Conservation (phyloP, 305 asterid genomes). For the Solanum hybrid region DNA sequence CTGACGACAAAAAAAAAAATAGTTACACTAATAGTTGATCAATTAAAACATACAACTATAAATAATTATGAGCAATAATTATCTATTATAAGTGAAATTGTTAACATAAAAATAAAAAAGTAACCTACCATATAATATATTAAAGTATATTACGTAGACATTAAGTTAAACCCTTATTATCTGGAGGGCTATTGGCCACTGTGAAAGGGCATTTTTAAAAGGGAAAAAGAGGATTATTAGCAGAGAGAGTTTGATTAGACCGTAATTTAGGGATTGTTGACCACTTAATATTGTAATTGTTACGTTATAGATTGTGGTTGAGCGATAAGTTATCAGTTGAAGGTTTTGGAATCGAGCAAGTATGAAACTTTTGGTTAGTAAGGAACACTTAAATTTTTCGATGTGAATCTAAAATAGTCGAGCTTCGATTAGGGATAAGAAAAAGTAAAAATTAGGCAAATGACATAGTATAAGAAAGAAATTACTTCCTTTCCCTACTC, state of each 20-base stretch:
- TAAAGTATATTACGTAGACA: neutral
- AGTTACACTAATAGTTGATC: neutral
- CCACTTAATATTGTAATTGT: neutral
- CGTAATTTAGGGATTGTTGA: conserved; percentile 2
- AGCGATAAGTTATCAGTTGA: neutral
- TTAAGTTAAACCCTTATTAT: neutral
- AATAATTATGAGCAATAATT: neutral
- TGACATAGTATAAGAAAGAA: too few species aligned
- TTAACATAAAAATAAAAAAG: neutral
- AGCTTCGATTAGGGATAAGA: rapidly evolving
- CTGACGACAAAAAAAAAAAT: rapidly evolving
- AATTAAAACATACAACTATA: neutral
- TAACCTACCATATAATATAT: neutral
- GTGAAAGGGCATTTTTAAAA: neutral
- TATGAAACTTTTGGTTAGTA: neutral
- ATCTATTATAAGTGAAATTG: neutral
- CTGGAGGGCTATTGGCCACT: neutral
- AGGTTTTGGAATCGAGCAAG: neutral
- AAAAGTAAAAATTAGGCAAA: neutral
- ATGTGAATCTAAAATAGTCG: neutral
- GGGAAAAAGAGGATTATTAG: neutral
- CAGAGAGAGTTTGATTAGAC: neutral
- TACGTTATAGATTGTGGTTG: rapidly evolving
- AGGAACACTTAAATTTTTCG: rapidly evolving
- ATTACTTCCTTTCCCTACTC: too few species aligned